Percentiles rank a stretch among this genome's conserved stretches.
Evolutionary conservation across 768 basidiomycete species (phyloP).

Genomic region (Leucosporidium creatinivorum): DNA sequence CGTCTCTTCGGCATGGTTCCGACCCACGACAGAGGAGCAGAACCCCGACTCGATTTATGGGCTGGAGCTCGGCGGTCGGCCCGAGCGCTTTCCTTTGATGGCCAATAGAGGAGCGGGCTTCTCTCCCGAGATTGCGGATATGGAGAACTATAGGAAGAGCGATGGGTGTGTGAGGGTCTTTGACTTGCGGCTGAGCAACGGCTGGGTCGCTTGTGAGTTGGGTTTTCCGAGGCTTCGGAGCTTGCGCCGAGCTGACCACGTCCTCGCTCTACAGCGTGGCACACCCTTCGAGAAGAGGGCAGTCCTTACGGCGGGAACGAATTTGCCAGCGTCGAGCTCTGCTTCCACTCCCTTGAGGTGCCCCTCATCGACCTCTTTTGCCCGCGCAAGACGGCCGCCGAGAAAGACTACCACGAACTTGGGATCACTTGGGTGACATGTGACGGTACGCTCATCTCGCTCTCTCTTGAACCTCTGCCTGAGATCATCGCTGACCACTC

Average conservation of each 20-base stretch:
- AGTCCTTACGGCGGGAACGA: not conserved
- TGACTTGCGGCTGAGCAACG: not conserved
- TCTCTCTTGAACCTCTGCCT: too few species aligned
- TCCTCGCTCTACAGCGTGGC: not conserved
- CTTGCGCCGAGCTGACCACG: not conserved
- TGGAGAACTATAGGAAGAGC: not conserved
- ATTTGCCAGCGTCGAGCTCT: too few species aligned
- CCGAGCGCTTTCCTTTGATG: not conserved
- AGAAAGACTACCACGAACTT: too few species aligned
- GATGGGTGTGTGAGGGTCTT: not conserved
- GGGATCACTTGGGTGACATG: too few species aligned
- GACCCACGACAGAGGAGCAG: not conserved
- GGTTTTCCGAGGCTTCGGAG: not conserved
- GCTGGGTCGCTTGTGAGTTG: not conserved
- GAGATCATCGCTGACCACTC: too few species aligned
- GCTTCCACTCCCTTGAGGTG: too few species aligned
- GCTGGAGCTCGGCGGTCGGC: not conserved
- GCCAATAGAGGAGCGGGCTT: not conserved
- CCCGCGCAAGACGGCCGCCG: too few species aligned
- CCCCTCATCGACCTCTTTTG: too few species aligned
- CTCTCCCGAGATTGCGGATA: too few species aligned
- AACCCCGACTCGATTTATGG: not conserved
- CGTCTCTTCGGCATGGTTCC: not conserved
- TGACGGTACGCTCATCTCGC: too few species aligned
- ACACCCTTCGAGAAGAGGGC: not conserved